These are phyloP conservation scores for Pythium utonaiense DNA, from an alignment of 352 stramenopile species.

Conservation along the genomic window DNA sequence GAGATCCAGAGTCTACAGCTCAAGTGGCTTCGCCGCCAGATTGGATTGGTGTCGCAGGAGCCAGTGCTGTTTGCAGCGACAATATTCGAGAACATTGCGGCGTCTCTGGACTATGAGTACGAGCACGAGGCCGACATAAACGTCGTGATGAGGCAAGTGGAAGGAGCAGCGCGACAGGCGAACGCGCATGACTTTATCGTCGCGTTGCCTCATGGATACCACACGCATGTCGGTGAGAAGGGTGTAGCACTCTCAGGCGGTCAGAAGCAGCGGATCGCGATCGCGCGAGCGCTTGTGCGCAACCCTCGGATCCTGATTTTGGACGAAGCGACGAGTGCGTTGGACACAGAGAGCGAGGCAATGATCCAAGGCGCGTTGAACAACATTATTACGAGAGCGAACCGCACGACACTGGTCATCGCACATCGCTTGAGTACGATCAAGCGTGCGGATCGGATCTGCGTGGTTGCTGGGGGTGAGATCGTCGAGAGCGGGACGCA, in stretches of 20 bases:
- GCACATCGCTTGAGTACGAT: conserved; percentile 39
- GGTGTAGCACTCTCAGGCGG: conserved; percentile 61
- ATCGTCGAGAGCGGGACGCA: conserved; percentile 24
- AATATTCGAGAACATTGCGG: conserved; percentile 83
- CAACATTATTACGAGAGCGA: conserved; percentile 30
- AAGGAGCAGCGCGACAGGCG: conserved; percentile 3
- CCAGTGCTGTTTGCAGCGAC: conserved; percentile 74
- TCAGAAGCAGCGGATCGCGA: conserved; percentile 43
- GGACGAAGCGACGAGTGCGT: conserved; percentile 74
- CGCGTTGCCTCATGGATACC: conserved; percentile 31
- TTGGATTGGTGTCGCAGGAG: conserved; percentile 62
- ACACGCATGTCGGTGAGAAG: conserved; percentile 56
- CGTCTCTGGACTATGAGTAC: conserved; percentile 19
- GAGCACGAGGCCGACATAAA: background rate
- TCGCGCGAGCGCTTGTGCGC: conserved; percentile 62
- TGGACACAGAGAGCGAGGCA: conserved; percentile 71
- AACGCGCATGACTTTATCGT: conserved; percentile 20
- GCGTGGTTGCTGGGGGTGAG: conserved; percentile 24
- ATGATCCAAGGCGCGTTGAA: conserved; percentile 60
- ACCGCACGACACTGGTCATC: conserved; percentile 37
- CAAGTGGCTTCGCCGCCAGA: conserved; percentile 44
- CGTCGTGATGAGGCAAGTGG: background rate
- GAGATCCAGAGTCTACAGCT: conserved; percentile 58
- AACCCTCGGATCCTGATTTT: conserved; percentile 42
- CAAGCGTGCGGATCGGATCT: conserved; percentile 34